A percentile compares a stretch with the other conserved stretches of the same genome.
phyloP scores from a whole-genome alignment of 2,329 filamentous ascomycete genomes.

The Colletotrichum shisoi region DNA sequence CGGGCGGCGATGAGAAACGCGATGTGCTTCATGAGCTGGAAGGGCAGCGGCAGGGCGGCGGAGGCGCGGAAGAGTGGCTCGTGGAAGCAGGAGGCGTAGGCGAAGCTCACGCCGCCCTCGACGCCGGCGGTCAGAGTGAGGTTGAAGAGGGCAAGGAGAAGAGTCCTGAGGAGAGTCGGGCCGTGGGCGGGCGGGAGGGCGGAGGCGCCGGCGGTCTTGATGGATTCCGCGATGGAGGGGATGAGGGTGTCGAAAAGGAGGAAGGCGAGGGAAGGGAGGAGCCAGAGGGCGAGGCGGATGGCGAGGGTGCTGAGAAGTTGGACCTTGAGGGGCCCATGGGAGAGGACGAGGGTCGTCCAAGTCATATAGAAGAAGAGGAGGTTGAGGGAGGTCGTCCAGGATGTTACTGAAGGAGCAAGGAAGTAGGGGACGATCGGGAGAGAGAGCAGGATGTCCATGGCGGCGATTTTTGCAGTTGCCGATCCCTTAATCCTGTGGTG shows the following conservation, averaged over 20 bases:
- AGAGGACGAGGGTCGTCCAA: conserved; percentile 83
- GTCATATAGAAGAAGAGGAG: conserved; percentile 89
- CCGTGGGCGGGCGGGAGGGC: conserved; percentile 56
- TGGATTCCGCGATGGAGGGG: conserved; percentile 70
- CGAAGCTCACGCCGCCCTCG: conserved; percentile 55
- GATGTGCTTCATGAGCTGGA: conserved; percentile 62
- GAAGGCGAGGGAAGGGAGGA: conserved; percentile 76
- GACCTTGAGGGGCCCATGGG: conserved; percentile 76
- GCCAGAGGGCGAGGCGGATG: conserved; percentile 73
- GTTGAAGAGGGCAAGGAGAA: conserved; percentile 57
- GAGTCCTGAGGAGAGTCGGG: conserved; percentile 47
- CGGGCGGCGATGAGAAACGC: conserved; percentile 54
- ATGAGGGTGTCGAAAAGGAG: conserved; percentile 75
- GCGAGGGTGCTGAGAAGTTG: conserved; percentile 76
- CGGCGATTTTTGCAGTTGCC: neutral
- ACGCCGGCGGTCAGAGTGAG: conserved; percentile 54
- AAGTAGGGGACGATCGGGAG: conserved; percentile 76
- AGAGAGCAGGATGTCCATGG: conserved; percentile 73
- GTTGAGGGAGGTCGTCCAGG: conserved; percentile 82
- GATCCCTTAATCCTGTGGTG: neutral
- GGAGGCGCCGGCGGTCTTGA: conserved; percentile 71
- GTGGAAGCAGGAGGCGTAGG: conserved; percentile 47
- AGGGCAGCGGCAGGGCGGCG: conserved; percentile 61
- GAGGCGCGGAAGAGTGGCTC: conserved; percentile 57
- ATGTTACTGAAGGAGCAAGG: conserved; percentile 66